Evolutionary conservation across 1,284 basidiomycete genomes (phyloP), one percentile per base, ranked within the genome.

Genomic region (Porogramme epimiltina): DNA sequence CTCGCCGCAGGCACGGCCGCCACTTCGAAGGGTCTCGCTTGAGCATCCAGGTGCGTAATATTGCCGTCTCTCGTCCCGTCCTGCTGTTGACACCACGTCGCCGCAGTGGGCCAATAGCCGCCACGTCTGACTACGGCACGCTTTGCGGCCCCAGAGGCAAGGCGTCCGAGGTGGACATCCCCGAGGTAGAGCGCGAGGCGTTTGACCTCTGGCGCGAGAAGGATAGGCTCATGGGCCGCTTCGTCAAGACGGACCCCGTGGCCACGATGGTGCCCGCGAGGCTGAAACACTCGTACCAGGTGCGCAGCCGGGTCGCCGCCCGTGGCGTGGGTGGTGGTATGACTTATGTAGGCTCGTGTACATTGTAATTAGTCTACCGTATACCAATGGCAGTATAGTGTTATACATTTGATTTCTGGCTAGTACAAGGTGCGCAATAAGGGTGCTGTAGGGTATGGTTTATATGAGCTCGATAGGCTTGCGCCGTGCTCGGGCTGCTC

Each of bases 171-270:
- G 74, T 79, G 5, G 87, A 91, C 47, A 81, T 90, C 22, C 82
- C 84, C 2, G 78, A 83, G 45, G 68, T 71, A 23, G 93, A 97
- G 62, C 85, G 83, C 59, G 75, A 73, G 4, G 70, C 59, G 18
- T 98, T 99, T 63, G 93, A 96, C 56, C 67, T 91, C 45, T 99
- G 96, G 95, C 70, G 74, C 25, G 82, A 87, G 58, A 98, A 99
- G 73, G 95, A 98, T 66, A 70, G 70, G 36, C 73, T 84, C 45
- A 85, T 98, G 69, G 79, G 81, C 34, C 69, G 64, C 25, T 94
- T 87, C 66, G 77, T 82, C 53, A 74, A 77, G 42, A 74, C 72
- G 2, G 66, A 61, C 37, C 46, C 49, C 15, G 45, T 47, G 19
- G 45, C 54, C 23, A 60, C 51, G 31, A 55, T 84, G 16, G 79